Base-by-base conservation (phyloP, 1,284 basidiomycete species). In the Laetiporus sulphureus region DNA sequence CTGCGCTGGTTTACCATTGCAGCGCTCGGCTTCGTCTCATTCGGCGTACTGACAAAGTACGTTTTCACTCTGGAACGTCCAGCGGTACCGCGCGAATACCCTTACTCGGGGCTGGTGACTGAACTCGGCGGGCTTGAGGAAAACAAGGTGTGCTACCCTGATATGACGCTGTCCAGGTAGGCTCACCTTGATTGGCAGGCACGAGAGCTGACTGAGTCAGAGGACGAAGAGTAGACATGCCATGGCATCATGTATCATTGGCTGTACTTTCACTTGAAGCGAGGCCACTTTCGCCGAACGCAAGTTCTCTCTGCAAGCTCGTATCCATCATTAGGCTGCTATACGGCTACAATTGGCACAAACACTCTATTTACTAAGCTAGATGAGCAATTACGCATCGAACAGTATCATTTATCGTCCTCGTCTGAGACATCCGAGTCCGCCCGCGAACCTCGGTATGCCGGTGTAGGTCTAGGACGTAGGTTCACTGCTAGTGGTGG, bases 121-220 rank as follows among this genome's bases (percentile, higher is more conserved):
- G 86, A 89, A 58, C 71, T 90, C 10, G 86, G 86, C 19, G 83
- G 86, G 5, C 47, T 81, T 41, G 77, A 84, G 50, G 80, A 75
- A 53, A 85, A 84, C 59, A 83, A 84, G 74, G 87, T 83, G 42
- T 22, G 69, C 59, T 36, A 32, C 40, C 20, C 13, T 34, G 4
- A 31, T n/a, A n/a, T n/a, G n/a, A n/a, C n/a, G n/a, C n/a, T n/a
- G n/a, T n/a, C n/a, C n/a, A n/a, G n/a, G n/a, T n/a, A n/a, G 33
- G 3, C 8, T 29, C 2, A 24, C 15, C 23, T 13, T 39, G 4
- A n/a, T 24, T 44, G 23, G 24, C 38, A 10, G 34, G 36, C n/a
- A n/a, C n/a, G n/a, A 18, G 30, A 6, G 10, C 19, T 48, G 48
- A 48, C 51, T 10, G 31, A 42, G 33, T 29, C 46, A 18, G 48